Percentiles rank a stretch among this genome's conserved stretches.
Conservation (phyloP, 192 early-diverging fungal species). For the Backusella tarrabulga region DNA sequence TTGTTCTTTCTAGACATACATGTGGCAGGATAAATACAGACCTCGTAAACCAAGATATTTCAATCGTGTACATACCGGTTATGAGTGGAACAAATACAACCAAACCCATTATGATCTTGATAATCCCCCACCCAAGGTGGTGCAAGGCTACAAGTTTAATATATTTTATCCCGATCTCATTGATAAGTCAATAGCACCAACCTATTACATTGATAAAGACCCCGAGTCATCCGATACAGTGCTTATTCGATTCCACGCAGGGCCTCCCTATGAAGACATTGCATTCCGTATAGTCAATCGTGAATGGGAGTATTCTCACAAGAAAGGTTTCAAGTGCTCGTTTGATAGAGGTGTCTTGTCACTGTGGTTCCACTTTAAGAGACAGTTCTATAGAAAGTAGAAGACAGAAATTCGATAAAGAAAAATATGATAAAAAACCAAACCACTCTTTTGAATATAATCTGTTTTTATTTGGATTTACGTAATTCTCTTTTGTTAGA, state of each 20-base stretch:
- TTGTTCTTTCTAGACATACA: constrained; percentile 49
- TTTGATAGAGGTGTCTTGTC: constrained; percentile 83
- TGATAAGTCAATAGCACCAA: constrained; percentile 89
- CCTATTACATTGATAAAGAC: constrained; percentile 79
- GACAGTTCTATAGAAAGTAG: constrained; percentile 76
- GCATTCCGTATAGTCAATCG: constrained; percentile 95
- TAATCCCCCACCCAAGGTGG: constrained; percentile 97
- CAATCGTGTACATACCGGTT: constrained; percentile 96
- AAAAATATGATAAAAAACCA: too few relatives aligned
- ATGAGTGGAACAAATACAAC: constrained; percentile 99
- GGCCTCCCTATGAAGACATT: constrained; percentile 84
- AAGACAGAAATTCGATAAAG: too few relatives aligned
- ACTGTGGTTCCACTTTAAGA: constrained; percentile 83
- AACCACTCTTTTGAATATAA: too few relatives aligned
- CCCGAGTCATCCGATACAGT: constrained; percentile 78
- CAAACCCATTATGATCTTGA: constrained; percentile 97
- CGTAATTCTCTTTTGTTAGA: too few relatives aligned
- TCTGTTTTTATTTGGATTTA: too few relatives aligned
- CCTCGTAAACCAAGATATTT: constrained; percentile 95
- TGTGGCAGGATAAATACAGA: constrained; percentile 93
- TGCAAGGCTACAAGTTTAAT: constrained; percentile 98
- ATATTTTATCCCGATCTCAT: constrained; percentile 98
- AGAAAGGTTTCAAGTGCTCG: constrained; percentile 75
- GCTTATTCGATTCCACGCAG: constrained; percentile 87
- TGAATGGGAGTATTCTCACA: constrained; percentile 95